Evolutionary conservation across 371 early-diverging fungal genomes (phyloP), one percentile per base, ranked within the genome.

Genomic region (Mortierella sp.): DNA sequence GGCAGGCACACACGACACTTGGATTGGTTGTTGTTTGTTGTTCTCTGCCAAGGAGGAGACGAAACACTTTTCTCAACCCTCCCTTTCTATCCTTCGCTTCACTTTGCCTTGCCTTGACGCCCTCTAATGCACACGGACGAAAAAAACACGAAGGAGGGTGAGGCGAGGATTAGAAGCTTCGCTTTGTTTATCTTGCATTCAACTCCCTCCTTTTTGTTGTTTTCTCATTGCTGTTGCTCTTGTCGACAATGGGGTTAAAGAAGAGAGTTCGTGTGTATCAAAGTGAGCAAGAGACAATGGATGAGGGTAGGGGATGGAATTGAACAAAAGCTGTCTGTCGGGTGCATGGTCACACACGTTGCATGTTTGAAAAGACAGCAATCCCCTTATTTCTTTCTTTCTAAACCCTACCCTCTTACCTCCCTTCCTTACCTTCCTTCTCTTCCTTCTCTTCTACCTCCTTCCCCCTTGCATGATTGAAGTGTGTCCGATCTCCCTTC

Each of bases 11-110:
- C 14, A 61, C 61, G 14, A 61, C 2, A 31, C 19, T 34, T 61
- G 59, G 59, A 34, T 61, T 61, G 59, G 16, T 14, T 31, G 28
- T 59, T 28, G 59, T 61, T 34, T 19, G 6, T 34, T 61, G 61
- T 34, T 61, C 28, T 31, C 34, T 61, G 61, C 34, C 19, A 16
- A 61, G 34, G 34, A 31, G 3, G 28, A 44, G 34, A 71, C 72
- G 71, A 71, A 46, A 48, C 71, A 48, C 48, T 48, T 34, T 51
- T 71, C 51, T 51, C 72, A 31, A 50, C 53, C 48, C 72, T 50
- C 1, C 5, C 26, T 31, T 14, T 44, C 16, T 16, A 14, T 61
- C 16, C 61, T 61, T 6, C 34, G 13, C 31, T 28, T 50, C 50
- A 50, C 9, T 31, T 34, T 19, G 37, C 61, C 31, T 61, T 61